Evolutionary conservation across 1,284 basidiomycete genomes (phyloP).

Genomic region (Malassezia japonica): DNA sequence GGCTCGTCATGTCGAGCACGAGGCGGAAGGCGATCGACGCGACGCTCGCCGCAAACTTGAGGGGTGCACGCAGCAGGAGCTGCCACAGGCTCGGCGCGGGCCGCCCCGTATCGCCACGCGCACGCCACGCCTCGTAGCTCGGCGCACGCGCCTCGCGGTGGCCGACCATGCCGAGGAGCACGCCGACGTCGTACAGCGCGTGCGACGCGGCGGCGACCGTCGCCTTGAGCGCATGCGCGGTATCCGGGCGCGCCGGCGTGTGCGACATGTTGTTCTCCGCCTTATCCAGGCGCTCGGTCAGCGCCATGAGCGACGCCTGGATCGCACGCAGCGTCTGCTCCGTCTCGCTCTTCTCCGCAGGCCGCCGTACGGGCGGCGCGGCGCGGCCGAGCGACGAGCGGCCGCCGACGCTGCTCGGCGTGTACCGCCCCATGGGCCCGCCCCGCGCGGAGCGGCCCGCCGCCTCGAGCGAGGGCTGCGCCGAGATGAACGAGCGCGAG

Average conservation of each 20-base stretch:
- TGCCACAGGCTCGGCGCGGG: background rate
- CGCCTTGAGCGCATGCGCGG: background rate
- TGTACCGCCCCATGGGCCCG: slow-evolving; percentile 16
- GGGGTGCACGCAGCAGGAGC: slow-evolving; percentile 11
- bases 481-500: slow-evolving; percentile 13
- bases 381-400: background rate
- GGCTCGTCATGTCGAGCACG: slow-evolving; percentile 24
- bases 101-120: background rate
- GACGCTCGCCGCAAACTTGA: slow-evolving; percentile 7
- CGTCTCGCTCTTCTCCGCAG: slow-evolving; percentile 24
- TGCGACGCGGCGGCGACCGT: slow-evolving; percentile 10
- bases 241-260: background rate
- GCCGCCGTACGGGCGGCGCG: background rate
- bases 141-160: slow-evolving; percentile 9
- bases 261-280: slow-evolving; percentile 22
- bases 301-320: slow-evolving; percentile 76
- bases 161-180: slow-evolving; percentile 19
- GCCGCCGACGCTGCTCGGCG: slow-evolving; percentile 4
- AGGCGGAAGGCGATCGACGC: slow-evolving; percentile 21
- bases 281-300: slow-evolving; percentile 66
- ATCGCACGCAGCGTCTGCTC: slow-evolving; percentile 59
- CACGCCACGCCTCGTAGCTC: slow-evolving; percentile 16
- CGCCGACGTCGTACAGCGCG: slow-evolving; percentile 24
- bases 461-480: slow-evolving; percentile 5
- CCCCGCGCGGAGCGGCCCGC: slow-evolving; percentile 1